Conservation (phyloP, 768 basidiomycete genomes). For the Hygrophorus russula region DNA sequence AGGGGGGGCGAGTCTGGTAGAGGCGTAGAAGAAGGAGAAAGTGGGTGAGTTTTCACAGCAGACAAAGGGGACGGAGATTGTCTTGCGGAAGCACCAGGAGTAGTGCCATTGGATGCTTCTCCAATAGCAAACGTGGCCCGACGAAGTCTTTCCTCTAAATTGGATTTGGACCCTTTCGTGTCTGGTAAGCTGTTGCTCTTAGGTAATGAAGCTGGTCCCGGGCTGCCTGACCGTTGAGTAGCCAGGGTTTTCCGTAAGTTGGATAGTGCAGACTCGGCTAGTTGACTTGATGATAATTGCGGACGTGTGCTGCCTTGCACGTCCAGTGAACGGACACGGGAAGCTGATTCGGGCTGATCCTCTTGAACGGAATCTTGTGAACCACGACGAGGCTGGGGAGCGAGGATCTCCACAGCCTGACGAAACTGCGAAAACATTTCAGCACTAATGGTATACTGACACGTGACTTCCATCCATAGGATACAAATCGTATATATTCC, state of each 20-base stretch:
- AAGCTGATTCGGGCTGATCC: constrained; percentile 11
- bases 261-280: constrained; percentile 49
- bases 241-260: constrained; percentile 56
- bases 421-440: constrained; percentile 71
- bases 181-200: constrained; percentile 8
- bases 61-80: constrained; percentile 14
- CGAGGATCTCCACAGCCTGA: constrained; percentile 62
- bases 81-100: constrained; percentile 26
- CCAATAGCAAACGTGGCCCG: constrained; percentile 39
- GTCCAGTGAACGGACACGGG: constrained; percentile 28
- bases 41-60: constrained; percentile 16
- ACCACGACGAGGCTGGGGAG: constrained; percentile 33
- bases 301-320: constrained; percentile 10
- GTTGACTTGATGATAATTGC: constrained; percentile 35
- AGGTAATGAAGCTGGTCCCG: constrained; percentile 10
- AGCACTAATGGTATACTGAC: background rate
- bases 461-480: too few relatives aligned
- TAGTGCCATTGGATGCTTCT: constrained; percentile 36
- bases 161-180: constrained; percentile 32
- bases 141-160: constrained; percentile 68
- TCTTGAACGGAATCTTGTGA: constrained; percentile 13
- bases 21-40: constrained; percentile 32
- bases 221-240: constrained; percentile 33
- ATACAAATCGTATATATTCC: too few relatives aligned
- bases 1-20: constrained; percentile 29